These are phyloP conservation scores for Panellus pusillus DNA, from an alignment of 768 basidiomycete species.

Conservation along the genomic window DNA sequence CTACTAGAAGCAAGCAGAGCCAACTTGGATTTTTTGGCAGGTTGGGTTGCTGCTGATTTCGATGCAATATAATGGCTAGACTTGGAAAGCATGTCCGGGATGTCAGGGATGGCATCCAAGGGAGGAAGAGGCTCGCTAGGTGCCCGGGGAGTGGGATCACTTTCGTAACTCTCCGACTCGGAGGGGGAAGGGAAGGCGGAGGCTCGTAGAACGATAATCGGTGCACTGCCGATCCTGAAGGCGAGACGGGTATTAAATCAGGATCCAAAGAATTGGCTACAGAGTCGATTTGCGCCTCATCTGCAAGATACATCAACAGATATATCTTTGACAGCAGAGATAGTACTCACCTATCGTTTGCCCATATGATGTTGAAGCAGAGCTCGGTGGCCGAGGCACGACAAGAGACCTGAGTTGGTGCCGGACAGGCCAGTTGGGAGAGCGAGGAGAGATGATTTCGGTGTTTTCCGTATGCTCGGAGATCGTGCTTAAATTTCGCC, in stretches of 20 bases:
- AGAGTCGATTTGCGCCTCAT: slow-evolving; percentile 10
- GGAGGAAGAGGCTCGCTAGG: slow-evolving; percentile 46
- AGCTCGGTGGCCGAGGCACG: slow-evolving; percentile 39
- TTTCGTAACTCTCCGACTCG: slow-evolving; percentile 36
- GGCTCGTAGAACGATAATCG: slow-evolving; percentile 59
- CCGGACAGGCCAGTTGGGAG: slow-evolving; percentile 46
- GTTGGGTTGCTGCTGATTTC: slow-evolving; percentile 24
- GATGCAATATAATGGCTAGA: slow-evolving; percentile 33
- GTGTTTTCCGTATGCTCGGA: slow-evolving; percentile 67
- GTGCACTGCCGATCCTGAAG: slow-evolving; percentile 65
- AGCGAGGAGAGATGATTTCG: slow-evolving; percentile 36
- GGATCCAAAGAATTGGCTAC: slow-evolving; percentile 41
- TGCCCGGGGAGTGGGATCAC: slow-evolving; percentile 37
- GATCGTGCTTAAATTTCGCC: slow-evolving; percentile 59
- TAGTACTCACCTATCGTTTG: slow-evolving; percentile 53
- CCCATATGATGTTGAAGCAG: slow-evolving; percentile 63
- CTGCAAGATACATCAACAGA: slow-evolving; percentile 4
- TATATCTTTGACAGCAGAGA: not conserved
- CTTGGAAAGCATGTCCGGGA: slow-evolving; percentile 53
- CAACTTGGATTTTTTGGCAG: slow-evolving; percentile 62
- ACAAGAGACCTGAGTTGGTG: slow-evolving; percentile 39
- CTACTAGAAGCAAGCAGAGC: slow-evolving; percentile 68
- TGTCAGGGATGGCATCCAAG: slow-evolving; percentile 53
- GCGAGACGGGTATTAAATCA: slow-evolving; percentile 62
- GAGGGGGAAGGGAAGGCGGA: slow-evolving; percentile 54